Conservation (phyloP, 192 early-diverging fungal species). For the Backusella psychrophila region DNA sequence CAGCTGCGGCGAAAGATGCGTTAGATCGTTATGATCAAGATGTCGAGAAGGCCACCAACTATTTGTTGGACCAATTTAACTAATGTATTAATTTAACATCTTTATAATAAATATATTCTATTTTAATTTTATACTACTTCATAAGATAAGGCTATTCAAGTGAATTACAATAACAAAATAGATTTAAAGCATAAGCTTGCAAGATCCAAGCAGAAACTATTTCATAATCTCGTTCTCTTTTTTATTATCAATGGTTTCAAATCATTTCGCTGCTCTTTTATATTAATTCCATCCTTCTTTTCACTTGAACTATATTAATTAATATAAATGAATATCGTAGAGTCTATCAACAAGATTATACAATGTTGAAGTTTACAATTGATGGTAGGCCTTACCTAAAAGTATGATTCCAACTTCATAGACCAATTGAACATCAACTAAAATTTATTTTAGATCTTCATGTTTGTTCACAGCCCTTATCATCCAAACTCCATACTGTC, state of each 20-base stretch:
- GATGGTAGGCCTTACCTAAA: too few relatives aligned
- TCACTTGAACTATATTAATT: too few relatives aligned
- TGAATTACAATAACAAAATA: not conserved
- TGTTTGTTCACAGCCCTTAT: too few relatives aligned
- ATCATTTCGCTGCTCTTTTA: too few relatives aligned
- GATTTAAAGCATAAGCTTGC: not conserved
- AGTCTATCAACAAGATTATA: too few relatives aligned
- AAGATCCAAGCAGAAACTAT: not conserved
- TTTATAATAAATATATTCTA: not conserved
- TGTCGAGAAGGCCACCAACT: slow-evolving; percentile 72
- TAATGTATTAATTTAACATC: not conserved
- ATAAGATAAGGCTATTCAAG: not conserved
- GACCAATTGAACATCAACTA: too few relatives aligned
- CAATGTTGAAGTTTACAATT: too few relatives aligned
- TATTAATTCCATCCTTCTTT: too few relatives aligned
- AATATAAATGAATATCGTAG: too few relatives aligned
- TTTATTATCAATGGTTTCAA: not conserved
- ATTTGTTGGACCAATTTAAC: slow-evolving; percentile 57
- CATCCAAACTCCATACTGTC: too few relatives aligned
- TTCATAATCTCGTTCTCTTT: not conserved
- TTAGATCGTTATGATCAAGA: slow-evolving; percentile 76
- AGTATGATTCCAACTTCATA: too few relatives aligned
- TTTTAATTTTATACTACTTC: not conserved
- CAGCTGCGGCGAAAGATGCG: slow-evolving; percentile 65
- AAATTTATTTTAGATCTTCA: too few relatives aligned